Base-by-base conservation (phyloP, 2,329 filamentous ascomycete genomes). In the Didymella keratinophila region DNA sequence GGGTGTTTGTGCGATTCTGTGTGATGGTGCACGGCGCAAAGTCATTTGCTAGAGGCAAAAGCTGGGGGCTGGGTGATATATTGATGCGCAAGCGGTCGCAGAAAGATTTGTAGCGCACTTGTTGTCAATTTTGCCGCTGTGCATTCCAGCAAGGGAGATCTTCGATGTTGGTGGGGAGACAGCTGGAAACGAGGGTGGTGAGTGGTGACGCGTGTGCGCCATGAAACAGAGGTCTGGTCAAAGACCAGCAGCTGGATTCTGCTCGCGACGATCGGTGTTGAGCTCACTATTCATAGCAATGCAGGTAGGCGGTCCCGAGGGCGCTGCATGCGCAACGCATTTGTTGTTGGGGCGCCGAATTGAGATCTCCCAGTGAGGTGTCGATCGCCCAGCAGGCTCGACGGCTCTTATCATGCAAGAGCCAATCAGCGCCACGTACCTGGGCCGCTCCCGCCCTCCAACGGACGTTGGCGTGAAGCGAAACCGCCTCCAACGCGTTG, bases 261-360 rank as follows among this genome's bases (percentile, higher is more conserved):
- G 30, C 30, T 18, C 20, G 36, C 36, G 21, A 25, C 27, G 25
- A 42, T 48, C 36, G 37, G 45, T 32, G 45, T 21, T 41, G 42
- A 39, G 42, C 16, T 34, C 25, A 57, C 54, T 57, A 57, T 57
- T n/a, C 41, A 52, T 57, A 57, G 48, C 36, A 47, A 39, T 20
- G 36, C 36, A 39, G n/a, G n/a, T 11, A 36, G 25, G 23, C 47
- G 37, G 51, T 37, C 42, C 39, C 49, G 28, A 25, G 36, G 12
- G 30, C 52, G 42, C 44, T 49, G 52, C 52, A 55, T 36, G 44
- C 39, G 46, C 52, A 56, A 37, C 52, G 42, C 34, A 30, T 50
- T 44, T 39, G 39, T 48, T 54, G 23, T 56, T 47, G 52, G 37
- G 52, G 52, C 52, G 52, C n/a, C 14, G n/a, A 32, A 44, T 25